phyloP scores from a whole-genome alignment of 2,329 filamentous ascomycete species.

The Lecanicillium sp. region DNA sequence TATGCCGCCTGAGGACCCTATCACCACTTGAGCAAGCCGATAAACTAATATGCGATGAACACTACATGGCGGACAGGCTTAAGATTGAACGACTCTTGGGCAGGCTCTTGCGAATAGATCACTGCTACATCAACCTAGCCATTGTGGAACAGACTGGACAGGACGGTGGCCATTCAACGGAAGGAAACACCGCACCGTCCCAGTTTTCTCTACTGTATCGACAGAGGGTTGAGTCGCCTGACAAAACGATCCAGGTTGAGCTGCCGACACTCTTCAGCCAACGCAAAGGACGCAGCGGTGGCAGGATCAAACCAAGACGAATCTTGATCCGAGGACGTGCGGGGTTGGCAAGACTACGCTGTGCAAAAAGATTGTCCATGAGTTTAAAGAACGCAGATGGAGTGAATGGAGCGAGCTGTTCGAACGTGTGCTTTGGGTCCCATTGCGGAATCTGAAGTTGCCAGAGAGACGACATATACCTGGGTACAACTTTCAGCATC shows the following conservation, averaged over 20 bases:
- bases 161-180: slow-evolving; percentile 1
- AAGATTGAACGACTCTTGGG: slow-evolving; percentile 27
- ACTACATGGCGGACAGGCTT: slow-evolving; percentile 17
- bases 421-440: slow-evolving; percentile 31
- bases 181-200: slow-evolving; percentile 9
- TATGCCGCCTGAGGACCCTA: not conserved
- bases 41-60: slow-evolving; percentile 14
- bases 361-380: slow-evolving; percentile 32
- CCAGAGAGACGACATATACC: not conserved
- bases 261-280: slow-evolving; percentile 20
- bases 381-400: slow-evolving; percentile 18
- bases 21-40: slow-evolving; percentile 11
- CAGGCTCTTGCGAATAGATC: slow-evolving; percentile 21
- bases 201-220: slow-evolving; percentile 19
- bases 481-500: slow-evolving; percentile 15
- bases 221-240: slow-evolving; percentile 18
- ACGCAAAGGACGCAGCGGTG: slow-evolving; percentile 12
- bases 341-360: slow-evolving; percentile 33
- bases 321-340: slow-evolving; percentile 28
- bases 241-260: slow-evolving; percentile 14
- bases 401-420: slow-evolving; percentile 19
- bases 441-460: slow-evolving; percentile 25
- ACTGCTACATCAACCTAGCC: slow-evolving; percentile 32
- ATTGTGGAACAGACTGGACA: slow-evolving; percentile 19
- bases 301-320: slow-evolving; percentile 13